Base-by-base conservation (phyloP, 441 rosid genomes). In the Oxalis stricta region DNA sequence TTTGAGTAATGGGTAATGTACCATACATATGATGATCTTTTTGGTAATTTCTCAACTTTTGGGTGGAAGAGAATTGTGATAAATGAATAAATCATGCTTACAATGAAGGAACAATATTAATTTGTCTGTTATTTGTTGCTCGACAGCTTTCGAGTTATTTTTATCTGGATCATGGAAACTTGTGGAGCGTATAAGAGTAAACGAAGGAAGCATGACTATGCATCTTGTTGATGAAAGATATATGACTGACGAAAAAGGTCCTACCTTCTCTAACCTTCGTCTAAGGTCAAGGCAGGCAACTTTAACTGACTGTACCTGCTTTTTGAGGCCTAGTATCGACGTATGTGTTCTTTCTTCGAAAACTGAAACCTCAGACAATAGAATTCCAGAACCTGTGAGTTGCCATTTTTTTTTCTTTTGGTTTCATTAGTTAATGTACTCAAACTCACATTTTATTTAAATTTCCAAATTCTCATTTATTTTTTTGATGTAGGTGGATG, bases 61-160 rank as follows among this genome's bases (percentile, higher is more conserved):
- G 28, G 28, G 28, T 23, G 3, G 5, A 23, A 7, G 28, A 7
- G 28, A 23, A 13, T 2, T 9, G 10, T 38, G 12, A 29, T 34
- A 26, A 17, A 47, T 15, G 14, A 38, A 11, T 24, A 14, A 19
- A 31, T 18, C 9, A 33, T 28, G 3, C 43, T 32, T 22, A 35
- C 13, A n/a, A n/a, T n/a, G n/a, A n/a, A n/a, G n/a, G n/a, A n/a
- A n/a, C n/a, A n/a, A n/a, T n/a, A n/a, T n/a, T n/a, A n/a, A n/a
- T n/a, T n/a, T n/a, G n/a, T n/a, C 28, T 40, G 11, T 5, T 22
- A 20, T 35, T 40, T 60, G 40, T 13, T 22, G 8, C 44, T 8
- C 50, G 20, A 35, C 73, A 85, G 98, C 96, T 61, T 85, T 89
- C 44, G 98, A 85, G 75, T 65, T 70, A 39, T 61, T 71, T 47